These are phyloP conservation scores for Arthrobotrys conoides DNA, from an alignment of 2,329 filamentous ascomycete species.

Conservation along the genomic window DNA sequence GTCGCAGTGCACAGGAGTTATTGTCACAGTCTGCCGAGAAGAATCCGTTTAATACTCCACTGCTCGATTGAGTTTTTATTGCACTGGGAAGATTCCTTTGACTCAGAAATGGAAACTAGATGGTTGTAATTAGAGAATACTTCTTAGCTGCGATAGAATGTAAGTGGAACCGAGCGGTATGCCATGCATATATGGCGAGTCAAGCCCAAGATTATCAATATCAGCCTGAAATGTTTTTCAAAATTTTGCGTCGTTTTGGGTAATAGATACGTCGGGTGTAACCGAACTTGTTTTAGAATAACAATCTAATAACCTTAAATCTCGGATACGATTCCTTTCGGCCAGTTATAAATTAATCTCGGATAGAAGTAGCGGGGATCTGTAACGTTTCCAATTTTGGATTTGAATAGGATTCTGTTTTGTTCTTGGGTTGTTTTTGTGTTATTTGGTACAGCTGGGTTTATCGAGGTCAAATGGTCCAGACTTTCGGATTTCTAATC, in stretches of 20 bases:
- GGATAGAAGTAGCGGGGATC: not conserved
- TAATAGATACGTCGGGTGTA: not conserved
- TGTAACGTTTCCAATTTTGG: not conserved
- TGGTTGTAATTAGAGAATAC: too few species aligned
- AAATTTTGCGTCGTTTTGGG: not conserved
- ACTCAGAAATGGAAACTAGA: too few species aligned
- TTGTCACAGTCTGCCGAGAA: not conserved
- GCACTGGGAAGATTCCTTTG: too few species aligned
- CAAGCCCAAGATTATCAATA: not conserved
- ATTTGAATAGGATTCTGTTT: not conserved
- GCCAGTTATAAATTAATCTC: not conserved
- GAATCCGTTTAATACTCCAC: not conserved
- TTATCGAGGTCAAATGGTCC: not conserved
- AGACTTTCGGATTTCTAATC: slow-evolving; percentile 6
- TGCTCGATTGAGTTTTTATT: too few species aligned
- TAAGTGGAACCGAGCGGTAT: too few species aligned
- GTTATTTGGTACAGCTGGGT: not conserved
- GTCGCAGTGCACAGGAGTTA: not conserved
- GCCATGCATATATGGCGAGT: too few species aligned
- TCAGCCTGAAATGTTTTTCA: too few species aligned
- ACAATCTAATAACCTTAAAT: not conserved
- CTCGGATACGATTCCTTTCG: slow-evolving; percentile 5
- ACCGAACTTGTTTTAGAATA: not conserved
- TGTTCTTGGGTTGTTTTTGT: not conserved
- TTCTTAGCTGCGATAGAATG: too few species aligned